Base-by-base conservation (phyloP, 345 rosid genomes). In the Kandelia obovata region DNA sequence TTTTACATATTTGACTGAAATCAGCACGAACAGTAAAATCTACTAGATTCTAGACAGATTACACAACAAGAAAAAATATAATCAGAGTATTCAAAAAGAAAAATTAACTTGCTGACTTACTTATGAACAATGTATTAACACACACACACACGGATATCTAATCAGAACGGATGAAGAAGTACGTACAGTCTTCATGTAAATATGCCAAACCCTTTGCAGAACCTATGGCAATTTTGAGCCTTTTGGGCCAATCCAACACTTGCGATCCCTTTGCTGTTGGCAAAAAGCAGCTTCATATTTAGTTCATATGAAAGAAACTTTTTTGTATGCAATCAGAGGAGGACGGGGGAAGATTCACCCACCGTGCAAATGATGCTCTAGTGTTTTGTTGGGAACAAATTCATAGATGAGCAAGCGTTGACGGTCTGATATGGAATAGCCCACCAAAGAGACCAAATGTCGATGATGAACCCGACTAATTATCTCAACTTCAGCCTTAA, bases 171-270 rank as follows among this genome's bases (percentile, higher is more conserved):
- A 43, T 5, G 16, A 2, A 8, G 16, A 27, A 23, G 67, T 55
- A 82, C 99, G 7, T 86, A 96, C 98, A 96, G 59, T 92, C 99
- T 84, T 96, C 99, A 39, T 96, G 98, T 65, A 96, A 82, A 80
- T 92, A 96, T 21, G 99, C 97, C 80, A 96, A 84, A 25, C 98
- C 99, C 92, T 92, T 96, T 5, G 99, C 99, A 52, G 99, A 80
- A 20, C 99, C 98, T 28, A 90, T 66, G 49, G 99, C 98, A 62
- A 90, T 92, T 71, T 84, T 88, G 76, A 96, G 80, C 83, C 99
- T 83, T 77, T 76, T 83, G 65, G 82, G 64, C 99, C 99, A 96
- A 68, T 92, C 97, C 52, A 96, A 82, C 7, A 81, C 91, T 0
- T 87, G 83, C 78, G 70, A 15, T 66, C 82, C 92, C 56, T 82